A percentile compares a stretch with the other conserved stretches of the same genome.
Evolutionary conservation across 306 rosid genomes (phyloP).

Genomic region (Lotus japonicus): DNA sequence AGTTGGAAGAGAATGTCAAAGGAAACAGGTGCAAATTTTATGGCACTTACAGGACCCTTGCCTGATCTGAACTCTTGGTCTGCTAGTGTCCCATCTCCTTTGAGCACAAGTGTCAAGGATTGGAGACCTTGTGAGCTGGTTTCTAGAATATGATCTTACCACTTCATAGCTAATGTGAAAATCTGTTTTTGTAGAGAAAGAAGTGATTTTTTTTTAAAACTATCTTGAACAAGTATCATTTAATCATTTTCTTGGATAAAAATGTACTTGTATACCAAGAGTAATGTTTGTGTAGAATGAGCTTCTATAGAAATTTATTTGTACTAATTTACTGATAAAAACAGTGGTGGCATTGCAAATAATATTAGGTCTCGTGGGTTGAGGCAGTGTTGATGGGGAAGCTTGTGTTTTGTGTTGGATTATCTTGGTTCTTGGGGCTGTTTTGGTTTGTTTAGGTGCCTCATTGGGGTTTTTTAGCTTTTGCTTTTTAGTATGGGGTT

Average conservation of each 20-base stretch:
- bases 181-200: not conserved
- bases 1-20: constrained; percentile 76
- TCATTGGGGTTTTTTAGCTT: too few species aligned
- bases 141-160: not conserved
- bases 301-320: not conserved
- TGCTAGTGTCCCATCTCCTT: constrained; percentile 52
- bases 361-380: too few species aligned
- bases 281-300: not conserved
- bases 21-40: constrained; percentile 58
- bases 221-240: not conserved
- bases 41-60: constrained; percentile 79
- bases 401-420: too few species aligned
- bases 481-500: too few species aligned
- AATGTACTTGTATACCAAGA: not conserved
- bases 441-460: too few species aligned
- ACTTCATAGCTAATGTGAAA: not conserved
- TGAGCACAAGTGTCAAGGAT: constrained; percentile 46
- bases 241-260: constrained; percentile 3
- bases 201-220: not conserved
- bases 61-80: constrained; percentile 77
- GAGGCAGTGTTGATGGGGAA: too few species aligned
- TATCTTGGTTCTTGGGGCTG: too few species aligned
- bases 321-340: not conserved
- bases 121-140: constrained; percentile 50
- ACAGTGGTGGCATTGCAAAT: not conserved